Evolutionary conservation across 257 asterid genomes (phyloP), one percentile per base, ranked within the genome.

Genomic region (Leonotis leonurus): DNA sequence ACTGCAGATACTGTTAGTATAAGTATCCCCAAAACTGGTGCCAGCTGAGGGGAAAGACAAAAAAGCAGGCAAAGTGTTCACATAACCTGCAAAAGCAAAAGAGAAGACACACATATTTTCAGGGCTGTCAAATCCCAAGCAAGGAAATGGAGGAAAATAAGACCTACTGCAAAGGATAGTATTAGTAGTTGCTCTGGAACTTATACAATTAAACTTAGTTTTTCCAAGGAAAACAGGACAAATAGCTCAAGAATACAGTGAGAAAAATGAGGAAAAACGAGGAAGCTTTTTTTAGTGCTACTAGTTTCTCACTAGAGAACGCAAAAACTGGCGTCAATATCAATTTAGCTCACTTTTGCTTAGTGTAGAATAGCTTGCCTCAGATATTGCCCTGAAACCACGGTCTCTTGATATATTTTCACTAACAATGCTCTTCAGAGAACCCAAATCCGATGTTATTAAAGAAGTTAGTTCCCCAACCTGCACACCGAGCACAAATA

Each of bases 351-450:
- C 92, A 87, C 89, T 73, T 83, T 77, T 80, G 80, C 71, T 62
- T 74, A 74, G 75, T 75, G 77, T 60, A 85, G 82, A 82, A 76
- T 80, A 79, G 88, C 98, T 92, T 92, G 97, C 99, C 99, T 92
- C 99, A 45, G 97, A 80, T 64, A 92, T 72, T 59, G 99, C 96
- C 76, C 99, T 83, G 83, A 92, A 83, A 78, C 99, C 99, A 68
- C 99, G 99, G 80, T 92, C 99, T 75, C 99, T 78, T 55, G 99
- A 89, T 65, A 87, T 69, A 62, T 92, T 92, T 32, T 92, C 99
- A 70, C 94, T 83, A 43, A 89, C 96, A 60, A 89, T 89, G 80
- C 43, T 85, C 74, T 92, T 89, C 44, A 92, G 78, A 8, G 96
- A 83, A 77, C 96, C 89, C 89, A 92, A 81, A 77, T 92, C 99